Evolutionary conservation across 495 filamentous ascomycete genomes (phyloP), one percentile per base, ranked within the genome.

Genomic region (Aspergillus wentii): DNA sequence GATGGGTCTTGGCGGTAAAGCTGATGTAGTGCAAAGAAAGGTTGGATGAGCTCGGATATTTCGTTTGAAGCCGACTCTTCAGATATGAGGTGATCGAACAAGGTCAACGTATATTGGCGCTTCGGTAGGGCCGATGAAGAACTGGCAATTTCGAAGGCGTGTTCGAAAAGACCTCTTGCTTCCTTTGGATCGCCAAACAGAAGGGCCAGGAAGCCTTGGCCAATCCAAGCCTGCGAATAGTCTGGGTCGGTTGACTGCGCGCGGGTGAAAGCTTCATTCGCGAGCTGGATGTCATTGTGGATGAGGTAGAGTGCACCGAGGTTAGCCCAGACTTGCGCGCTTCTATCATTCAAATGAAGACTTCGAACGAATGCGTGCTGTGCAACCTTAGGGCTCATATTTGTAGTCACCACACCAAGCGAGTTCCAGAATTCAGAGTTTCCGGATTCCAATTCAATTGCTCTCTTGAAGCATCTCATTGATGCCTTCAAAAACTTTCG

Each of bases 351-450:
- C n/a, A 99, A 68, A 56, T 90, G 83, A 13, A 99, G 62, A 48
- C 87, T 90, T 38, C 92, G 75, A n/a, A 96, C 85, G 46, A 99
- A 86, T 0, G 92, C 76, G 62, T 99, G 92, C 61, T 99, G 92
- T 0, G 94, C 80, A 2, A 97, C 85, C 40, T 84, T 83, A 0
- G 88, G 83, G 52, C 87, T 95, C 50, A 95, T 68, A 25, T 70
- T 74, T 29, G 83, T 86, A 2, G 92, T 97, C 11, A 85, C 86
- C 5, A 96, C 88, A 15, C 91, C 92, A 15, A 99, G 75, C 3
- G 92, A 79, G 57, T 95, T 96, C 92, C 92, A 99, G 60, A 97
- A 99, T 50, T 99, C 92, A 1, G 89, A 69, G 52, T 97, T 99
- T 19, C 89, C 85, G 5, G 94, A 84, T 57, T 99, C 92, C 2